A percentile compares a stretch with the other conserved stretches of the same genome.
phyloP scores from a whole-genome alignment of 2,329 filamentous ascomycete genomes.

The Aspergillus awamori region DNA sequence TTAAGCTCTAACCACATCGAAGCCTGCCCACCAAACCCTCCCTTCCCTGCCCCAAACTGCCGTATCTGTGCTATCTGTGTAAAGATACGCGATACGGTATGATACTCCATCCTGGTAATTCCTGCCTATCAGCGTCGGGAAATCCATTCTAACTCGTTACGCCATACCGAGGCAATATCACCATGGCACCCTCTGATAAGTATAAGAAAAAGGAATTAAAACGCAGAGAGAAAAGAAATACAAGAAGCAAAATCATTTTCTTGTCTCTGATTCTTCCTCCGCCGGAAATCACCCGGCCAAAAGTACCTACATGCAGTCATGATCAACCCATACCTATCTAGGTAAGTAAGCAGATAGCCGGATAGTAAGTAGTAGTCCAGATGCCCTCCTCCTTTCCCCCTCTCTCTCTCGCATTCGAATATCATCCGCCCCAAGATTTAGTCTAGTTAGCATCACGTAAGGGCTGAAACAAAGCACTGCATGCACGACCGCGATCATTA shows the following conservation, averaged over 20 bases:
- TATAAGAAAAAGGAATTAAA: background rate
- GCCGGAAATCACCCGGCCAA: background rate
- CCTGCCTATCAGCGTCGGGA: background rate
- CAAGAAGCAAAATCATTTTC: background rate
- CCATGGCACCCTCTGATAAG: background rate
- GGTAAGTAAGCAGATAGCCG: background rate
- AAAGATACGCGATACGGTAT: background rate
- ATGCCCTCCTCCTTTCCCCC: too few relatives aligned
- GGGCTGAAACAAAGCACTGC: background rate
- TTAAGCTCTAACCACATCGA: background rate
- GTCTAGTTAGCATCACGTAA: background rate
- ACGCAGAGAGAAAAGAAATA: background rate
- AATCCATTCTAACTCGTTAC: background rate
- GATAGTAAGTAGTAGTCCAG: background rate
- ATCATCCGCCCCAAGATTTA: slow-evolving; percentile 1
- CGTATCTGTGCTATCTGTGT: slow-evolving; percentile 1
- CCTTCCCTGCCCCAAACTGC: background rate
- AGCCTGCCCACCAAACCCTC: background rate
- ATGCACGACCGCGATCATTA: background rate
- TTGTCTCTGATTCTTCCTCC: background rate
- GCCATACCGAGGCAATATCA: background rate
- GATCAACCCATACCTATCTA: background rate
- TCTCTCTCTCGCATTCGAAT: background rate
- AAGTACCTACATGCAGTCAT: background rate
- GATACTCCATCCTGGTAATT: background rate